These are phyloP conservation scores for Acanthamoeba triangularis DNA, from an alignment of 208 protist species.

Conservation along the genomic window DNA sequence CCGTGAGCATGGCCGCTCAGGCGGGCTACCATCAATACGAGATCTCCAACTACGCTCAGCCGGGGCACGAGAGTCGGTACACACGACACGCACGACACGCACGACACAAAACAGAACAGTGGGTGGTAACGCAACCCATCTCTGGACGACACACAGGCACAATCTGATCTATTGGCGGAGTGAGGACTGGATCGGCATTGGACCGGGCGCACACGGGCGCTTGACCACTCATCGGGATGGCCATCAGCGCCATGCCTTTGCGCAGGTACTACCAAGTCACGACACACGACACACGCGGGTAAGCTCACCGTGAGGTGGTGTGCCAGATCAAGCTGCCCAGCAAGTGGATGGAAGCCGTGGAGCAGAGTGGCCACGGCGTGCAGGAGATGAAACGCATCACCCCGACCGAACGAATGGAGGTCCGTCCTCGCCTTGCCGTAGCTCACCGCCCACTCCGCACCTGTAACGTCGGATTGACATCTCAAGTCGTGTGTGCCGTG, in stretches of 20 bases:
- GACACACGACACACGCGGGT: not conserved
- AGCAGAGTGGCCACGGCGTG: not conserved
- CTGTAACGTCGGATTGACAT: not conserved
- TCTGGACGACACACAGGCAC: conserved; percentile 16
- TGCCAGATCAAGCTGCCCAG: not conserved
- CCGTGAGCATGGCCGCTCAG: not conserved
- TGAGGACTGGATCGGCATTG: conserved; percentile 83
- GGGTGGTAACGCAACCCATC: not conserved
- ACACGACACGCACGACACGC: too few species aligned
- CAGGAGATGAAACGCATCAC: conserved; percentile 14
- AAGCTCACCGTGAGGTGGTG: not conserved
- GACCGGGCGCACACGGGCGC: conserved; percentile 76
- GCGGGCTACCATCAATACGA: conserved; percentile 79
- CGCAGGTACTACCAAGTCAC: not conserved
- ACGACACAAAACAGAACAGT: not conserved
- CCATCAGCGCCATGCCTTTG: not conserved
- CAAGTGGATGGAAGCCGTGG: not conserved
- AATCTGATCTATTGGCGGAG: conserved; percentile 83
- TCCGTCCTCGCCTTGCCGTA: not conserved
- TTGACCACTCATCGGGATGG: not conserved
- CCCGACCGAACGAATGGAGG: conserved; percentile 7
- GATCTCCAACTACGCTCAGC: conserved; percentile 63
- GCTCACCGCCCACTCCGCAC: not conserved
- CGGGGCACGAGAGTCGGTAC: not conserved
- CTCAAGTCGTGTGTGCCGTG: too few species aligned